Evolutionary conservation across 345 rosid species (phyloP).

Genomic region (Populus davidiana): DNA sequence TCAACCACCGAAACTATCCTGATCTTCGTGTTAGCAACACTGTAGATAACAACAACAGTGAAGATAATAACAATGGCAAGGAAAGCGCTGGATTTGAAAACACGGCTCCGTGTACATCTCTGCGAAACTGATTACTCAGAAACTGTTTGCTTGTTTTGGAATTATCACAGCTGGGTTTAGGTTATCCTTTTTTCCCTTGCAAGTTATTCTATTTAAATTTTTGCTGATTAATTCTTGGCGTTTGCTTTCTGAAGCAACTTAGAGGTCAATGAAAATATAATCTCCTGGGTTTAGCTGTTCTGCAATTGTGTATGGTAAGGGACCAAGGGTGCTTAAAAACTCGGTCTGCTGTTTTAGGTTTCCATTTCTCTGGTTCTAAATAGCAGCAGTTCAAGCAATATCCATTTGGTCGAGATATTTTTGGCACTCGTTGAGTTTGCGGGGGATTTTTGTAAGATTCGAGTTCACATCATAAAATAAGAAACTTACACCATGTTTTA

Average conservation of each 20-base stretch:
- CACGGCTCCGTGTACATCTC: background rate
- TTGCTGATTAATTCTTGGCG: background rate
- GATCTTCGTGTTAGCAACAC: slow-evolving; percentile 36
- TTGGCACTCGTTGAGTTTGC: too few species aligned
- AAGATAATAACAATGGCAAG: background rate
- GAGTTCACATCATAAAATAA: too few species aligned
- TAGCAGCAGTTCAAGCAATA: too few species aligned
- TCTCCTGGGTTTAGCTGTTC: background rate
- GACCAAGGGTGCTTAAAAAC: background rate
- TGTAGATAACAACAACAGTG: background rate
- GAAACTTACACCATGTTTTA: too few species aligned
- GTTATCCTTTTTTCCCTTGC: background rate
- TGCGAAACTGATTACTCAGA: background rate
- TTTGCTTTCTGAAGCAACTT: background rate
- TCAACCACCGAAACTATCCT: slow-evolving; percentile 79
- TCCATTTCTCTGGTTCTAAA: too few species aligned
- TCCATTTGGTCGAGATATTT: too few species aligned
- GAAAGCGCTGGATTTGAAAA: background rate
- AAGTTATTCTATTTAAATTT: too few species aligned
- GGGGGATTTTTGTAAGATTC: too few species aligned
- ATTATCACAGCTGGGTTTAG: background rate
- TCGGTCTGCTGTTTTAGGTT: too few species aligned
- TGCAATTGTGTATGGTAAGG: background rate
- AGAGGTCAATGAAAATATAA: too few species aligned
- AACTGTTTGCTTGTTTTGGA: background rate